A percentile compares a stretch with the other conserved stretches of the same genome.
Evolutionary conservation across 2,329 filamentous ascomycete genomes (phyloP).

Genomic region (Dothistroma pini): DNA sequence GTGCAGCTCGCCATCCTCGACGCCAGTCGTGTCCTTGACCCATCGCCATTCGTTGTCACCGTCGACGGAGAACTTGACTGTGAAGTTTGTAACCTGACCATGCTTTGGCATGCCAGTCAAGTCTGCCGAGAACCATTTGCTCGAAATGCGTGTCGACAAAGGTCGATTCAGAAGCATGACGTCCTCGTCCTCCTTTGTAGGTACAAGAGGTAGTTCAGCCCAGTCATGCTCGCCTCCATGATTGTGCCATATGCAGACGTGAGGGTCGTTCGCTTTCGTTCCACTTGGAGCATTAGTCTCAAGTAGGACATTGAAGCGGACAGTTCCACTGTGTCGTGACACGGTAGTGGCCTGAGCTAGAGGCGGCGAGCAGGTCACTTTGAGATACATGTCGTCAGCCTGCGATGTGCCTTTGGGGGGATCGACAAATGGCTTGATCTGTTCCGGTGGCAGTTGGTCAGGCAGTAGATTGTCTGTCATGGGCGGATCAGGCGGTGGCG

Average conservation of each 20-base stretch:
- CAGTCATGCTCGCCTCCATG: slow-evolving; percentile 55
- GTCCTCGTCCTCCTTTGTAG: slow-evolving; percentile 29
- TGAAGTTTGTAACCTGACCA: slow-evolving; percentile 57
- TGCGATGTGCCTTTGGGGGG: slow-evolving; percentile 13
- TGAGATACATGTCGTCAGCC: slow-evolving; percentile 46
- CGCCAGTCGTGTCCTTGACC: slow-evolving; percentile 61
- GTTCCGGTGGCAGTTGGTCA: slow-evolving; percentile 34
- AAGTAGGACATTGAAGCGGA: slow-evolving; percentile 61
- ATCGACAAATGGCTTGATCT: slow-evolving; percentile 20
- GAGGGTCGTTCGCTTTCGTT: slow-evolving; percentile 55
- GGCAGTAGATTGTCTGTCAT: slow-evolving; percentile 29
- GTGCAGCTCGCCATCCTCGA: slow-evolving; percentile 61
- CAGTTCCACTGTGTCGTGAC: slow-evolving; percentile 40
- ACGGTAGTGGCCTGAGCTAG: slow-evolving; percentile 70
- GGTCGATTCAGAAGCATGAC: slow-evolving; percentile 27
- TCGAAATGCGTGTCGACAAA: slow-evolving; percentile 19
- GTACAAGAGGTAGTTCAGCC: slow-evolving; percentile 55
- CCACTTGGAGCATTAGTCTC: slow-evolving; percentile 35
- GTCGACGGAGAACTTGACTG: slow-evolving; percentile 62
- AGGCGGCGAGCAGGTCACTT: slow-evolving; percentile 63
- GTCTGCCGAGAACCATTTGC: slow-evolving; percentile 54
- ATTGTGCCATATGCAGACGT: slow-evolving; percentile 74
- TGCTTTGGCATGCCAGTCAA: slow-evolving; percentile 47
- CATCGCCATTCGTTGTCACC: slow-evolving; percentile 62
- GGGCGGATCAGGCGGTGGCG: slow-evolving; percentile 23